Evolutionary conservation across 371 early-diverging fungal genomes (phyloP), one percentile per base, ranked within the genome.

Genomic region (Mortierella sp.): DNA sequence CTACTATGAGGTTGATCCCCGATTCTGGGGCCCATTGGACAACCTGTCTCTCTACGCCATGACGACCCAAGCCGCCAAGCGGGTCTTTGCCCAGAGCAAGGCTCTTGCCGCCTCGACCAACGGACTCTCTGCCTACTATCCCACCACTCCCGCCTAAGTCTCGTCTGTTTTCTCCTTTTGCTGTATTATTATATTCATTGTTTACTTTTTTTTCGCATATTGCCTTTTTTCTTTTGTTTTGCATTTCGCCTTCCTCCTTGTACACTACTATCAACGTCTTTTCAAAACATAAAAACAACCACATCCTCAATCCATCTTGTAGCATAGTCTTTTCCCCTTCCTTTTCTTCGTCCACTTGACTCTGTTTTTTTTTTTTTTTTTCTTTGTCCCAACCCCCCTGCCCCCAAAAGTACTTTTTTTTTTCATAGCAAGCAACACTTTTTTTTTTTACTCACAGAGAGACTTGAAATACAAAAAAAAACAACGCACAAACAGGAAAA

Each of bases 11-110:
- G 48, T 84, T 13, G 85, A 84, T 73, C 85, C 85, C 3, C 81
- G 76, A 5, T 67, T 84, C 26, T 84, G 78, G 81, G 81, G 73
- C 0, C 85, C 85, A 5, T 21, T 84, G 72, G 85, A 84, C 31
- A 81, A 76, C 57, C 59, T 84, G n/a, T 80, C 80, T 0, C 44
- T 84, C 31, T 84, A 84, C 40, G 78, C 78, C 21, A 80, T 84
- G 57, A 80, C 85, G 40, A 78, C 85, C 6, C 85, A 84, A 64
- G 81, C 85, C 11, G 85, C 85, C 37, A 84, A 84, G 69, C 85
- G 85, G 0, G 78, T 84, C 14, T 78, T 84, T 31, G 85, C 85
- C 34, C 85, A 84, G 34, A 75, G 85, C 71, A 84, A 84, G 57
- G 80, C 81, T 28, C 78, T 84, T 11, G 77, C 81, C 14, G 61